A percentile compares a stretch with the other conserved stretches of the same genome.
Evolutionary conservation across 441 rosid genomes (phyloP).

Genomic region (Lepidium campestre): DNA sequence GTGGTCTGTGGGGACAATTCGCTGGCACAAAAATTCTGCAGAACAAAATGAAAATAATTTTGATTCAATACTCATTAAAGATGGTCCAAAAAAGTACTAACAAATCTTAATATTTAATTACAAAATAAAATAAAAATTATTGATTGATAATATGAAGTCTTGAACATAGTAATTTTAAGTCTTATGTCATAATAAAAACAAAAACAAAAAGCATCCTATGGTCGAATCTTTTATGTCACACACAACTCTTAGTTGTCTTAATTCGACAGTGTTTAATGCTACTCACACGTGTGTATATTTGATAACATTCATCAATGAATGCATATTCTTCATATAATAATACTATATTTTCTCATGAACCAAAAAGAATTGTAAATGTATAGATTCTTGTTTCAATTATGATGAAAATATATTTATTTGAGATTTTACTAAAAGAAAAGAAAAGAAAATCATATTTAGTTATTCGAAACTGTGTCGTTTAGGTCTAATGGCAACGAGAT

Average conservation of each 20-base stretch:
- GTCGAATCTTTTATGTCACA: not conserved
- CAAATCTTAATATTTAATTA: not conserved
- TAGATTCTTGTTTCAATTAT: not conserved
- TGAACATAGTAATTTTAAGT: constrained; percentile 7
- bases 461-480: not conserved
- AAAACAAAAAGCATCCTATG: not conserved
- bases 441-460: not conserved
- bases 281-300: not conserved
- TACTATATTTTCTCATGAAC: not conserved
- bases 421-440: too few relatives aligned
- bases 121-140: too few relatives aligned
- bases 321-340: not conserved
- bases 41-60: constrained; percentile 12
- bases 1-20: constrained; percentile 24
- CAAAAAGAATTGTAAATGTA: not conserved
- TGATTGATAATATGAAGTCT: not conserved
- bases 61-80: not conserved
- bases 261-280: not conserved
- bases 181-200: not conserved
- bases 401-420: too few relatives aligned
- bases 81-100: constrained; percentile 23
- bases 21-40: constrained; percentile 9
- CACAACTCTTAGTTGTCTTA: not conserved
- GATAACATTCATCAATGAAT: not conserved
- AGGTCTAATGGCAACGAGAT: not conserved